Base-by-base conservation (phyloP, 1,284 basidiomycete species). In the Sporisorium sorghi region DNA sequence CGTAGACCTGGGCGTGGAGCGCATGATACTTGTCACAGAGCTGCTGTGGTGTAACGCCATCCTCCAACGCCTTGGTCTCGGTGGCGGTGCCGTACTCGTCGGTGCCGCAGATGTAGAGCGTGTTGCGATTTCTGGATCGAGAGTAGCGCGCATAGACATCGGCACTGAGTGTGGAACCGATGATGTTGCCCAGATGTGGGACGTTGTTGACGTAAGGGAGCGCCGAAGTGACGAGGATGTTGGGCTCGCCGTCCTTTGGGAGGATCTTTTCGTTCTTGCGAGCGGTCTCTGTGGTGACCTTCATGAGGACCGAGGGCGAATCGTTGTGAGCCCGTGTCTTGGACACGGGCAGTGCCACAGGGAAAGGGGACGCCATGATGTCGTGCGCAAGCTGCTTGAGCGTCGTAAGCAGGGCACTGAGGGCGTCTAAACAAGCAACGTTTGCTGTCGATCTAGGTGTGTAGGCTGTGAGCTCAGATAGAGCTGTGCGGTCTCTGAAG, bases 61-160 rank as follows among this genome's bases (percentile, higher is more conserved):
- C 97, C 85, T 98, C 97, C 64, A 97, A 86, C 4, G 96, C 97
- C 86, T 97, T 92, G 2, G 95, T 98, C 88, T 99, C 96, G 1
- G 97, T 97, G 0, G 96, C 96, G 2, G 96, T 99, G 33, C 96
- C 96, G 81, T 99, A 99, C 86, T 99, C 96, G 84, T 99, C 96
- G 6, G 97, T 99, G 48, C 97, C 97, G 85, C 97, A 99, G 72
- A 99, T 89, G 85, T 95, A 93, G 74, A 86, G 83, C 17, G 87
- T 86, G 43, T 86, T 87, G 50, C 86, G 79, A 79, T 88, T 88
- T 53, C 86, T 78, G 14, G 85, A 83, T 73, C 92, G 80, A 50
- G 85, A 86, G 82, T 87, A 97, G 88, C 96, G 89, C 75, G 94
- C 95, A 85, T 92, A 99, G 40, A 98, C 95, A 85, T 99, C 97